Evolutionary conservation across 192 early-diverging fungal genomes (phyloP).

Genomic region (Pilaira anomala): DNA sequence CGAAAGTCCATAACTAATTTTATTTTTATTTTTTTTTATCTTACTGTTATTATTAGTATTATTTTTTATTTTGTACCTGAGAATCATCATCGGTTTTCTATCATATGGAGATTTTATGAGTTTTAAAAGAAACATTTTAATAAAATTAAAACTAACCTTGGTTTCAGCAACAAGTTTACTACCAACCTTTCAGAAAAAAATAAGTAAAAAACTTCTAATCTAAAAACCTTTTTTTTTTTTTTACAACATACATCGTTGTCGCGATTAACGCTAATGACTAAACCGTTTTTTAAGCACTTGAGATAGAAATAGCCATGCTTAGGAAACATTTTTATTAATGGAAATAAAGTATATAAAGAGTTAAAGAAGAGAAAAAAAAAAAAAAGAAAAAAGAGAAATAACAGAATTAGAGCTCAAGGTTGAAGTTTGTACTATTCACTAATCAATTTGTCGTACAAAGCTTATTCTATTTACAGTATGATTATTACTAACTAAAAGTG

Average conservation of each 20-base stretch:
- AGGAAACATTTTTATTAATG: constrained; percentile 12
- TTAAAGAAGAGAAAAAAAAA: too few species aligned
- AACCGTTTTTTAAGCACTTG: constrained; percentile 18
- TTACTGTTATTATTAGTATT: not conserved
- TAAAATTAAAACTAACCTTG: constrained; percentile 8
- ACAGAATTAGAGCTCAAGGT: too few species aligned
- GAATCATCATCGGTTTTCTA: constrained; percentile 5
- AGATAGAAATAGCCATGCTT: constrained; percentile 21
- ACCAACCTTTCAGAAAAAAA: constrained; percentile 13
- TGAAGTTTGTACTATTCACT: too few species aligned
- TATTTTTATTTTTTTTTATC: not conserved
- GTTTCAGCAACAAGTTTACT: constrained; percentile 14
- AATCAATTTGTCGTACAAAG: too few species aligned
- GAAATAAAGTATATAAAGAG: too few species aligned
- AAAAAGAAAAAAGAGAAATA: too few species aligned
- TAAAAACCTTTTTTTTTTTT: not conserved
- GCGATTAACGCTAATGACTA: constrained; percentile 10
- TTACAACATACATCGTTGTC: not conserved
- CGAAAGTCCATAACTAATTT: constrained; percentile 20
- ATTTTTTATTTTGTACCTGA: constrained; percentile 5
- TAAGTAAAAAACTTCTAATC: not conserved
- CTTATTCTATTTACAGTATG: too few species aligned
- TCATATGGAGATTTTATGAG: not conserved
- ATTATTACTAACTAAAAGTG: too few species aligned
- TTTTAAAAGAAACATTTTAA: not conserved